Evolutionary conservation across 179 eudicot species (phyloP).

Genomic region (Beta corolliflora): DNA sequence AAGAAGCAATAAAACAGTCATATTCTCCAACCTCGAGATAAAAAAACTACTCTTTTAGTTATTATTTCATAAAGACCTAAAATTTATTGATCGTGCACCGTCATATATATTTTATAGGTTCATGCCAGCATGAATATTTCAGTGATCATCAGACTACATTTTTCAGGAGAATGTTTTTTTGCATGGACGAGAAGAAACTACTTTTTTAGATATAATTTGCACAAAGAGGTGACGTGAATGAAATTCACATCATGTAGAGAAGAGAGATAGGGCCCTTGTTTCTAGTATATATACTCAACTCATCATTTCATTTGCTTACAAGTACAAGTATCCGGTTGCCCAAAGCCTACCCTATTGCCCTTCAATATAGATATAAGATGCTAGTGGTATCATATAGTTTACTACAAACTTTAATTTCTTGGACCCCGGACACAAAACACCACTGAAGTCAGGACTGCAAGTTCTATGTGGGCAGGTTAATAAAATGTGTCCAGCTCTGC

Average conservation of each 20-base stretch:
- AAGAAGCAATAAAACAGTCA: not conserved
- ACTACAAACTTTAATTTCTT: not conserved
- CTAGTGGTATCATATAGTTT: not conserved
- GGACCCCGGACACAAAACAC: not conserved
- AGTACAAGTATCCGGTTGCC: not conserved
- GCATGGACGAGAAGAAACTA: not conserved
- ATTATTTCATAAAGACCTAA: not conserved
- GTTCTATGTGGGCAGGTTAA: too few species aligned
- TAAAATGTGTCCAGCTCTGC: too few species aligned
- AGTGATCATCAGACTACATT: not conserved
- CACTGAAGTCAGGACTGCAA: not conserved
- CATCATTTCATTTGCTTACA: not conserved
- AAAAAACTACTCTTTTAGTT: not conserved
- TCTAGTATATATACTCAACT: not conserved
- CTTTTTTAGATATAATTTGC: not conserved
- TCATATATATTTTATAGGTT: not conserved
- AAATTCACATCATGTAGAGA: not conserved
- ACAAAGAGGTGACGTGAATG: not conserved
- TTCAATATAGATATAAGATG: not conserved
- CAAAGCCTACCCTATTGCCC: not conserved
- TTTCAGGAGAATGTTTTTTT: not conserved
- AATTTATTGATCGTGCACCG: not conserved
- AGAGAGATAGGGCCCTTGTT: not conserved
- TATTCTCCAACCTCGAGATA: not conserved
- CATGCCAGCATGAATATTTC: constrained; percentile 2